Evolutionary conservation across 208 protist species (phyloP).

Genomic region (Acanthamoeba sp.): DNA sequence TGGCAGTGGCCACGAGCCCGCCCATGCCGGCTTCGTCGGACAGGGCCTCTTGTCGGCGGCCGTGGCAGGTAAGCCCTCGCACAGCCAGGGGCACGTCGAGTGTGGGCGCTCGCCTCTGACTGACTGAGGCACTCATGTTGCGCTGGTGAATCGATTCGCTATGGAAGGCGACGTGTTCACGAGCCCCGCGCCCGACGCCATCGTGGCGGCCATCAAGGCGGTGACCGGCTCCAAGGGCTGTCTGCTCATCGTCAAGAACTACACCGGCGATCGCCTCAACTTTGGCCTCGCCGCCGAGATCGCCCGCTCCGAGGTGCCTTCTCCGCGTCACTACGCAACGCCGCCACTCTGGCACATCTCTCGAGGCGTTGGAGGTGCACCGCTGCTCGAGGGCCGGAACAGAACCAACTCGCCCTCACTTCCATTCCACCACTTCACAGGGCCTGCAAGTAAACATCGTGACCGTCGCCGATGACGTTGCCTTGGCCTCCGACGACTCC

Average conservation of each 20-base stretch:
- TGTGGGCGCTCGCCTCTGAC: neutral
- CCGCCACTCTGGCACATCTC: neutral
- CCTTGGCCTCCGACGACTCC: slow-evolving; percentile 57
- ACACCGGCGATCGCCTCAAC: slow-evolving; percentile 93
- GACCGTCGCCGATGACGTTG: slow-evolving; percentile 26
- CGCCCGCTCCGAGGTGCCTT: slow-evolving; percentile 36
- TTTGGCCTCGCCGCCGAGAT: slow-evolving; percentile 92
- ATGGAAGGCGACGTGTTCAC: slow-evolving; percentile 90
- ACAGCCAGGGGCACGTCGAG: too few relatives aligned
- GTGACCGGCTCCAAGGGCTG: slow-evolving; percentile 77
- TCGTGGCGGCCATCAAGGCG: slow-evolving; percentile 91
- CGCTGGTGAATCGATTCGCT: neutral
- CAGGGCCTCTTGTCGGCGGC: slow-evolving; percentile 94
- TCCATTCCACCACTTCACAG: neutral
- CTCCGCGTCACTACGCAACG: neutral
- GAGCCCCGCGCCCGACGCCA: slow-evolving; percentile 89
- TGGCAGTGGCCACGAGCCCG: slow-evolving; percentile 93
- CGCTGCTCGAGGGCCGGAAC: neutral
- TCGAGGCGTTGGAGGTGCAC: neutral
- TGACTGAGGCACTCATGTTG: too few relatives aligned
- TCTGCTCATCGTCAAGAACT: slow-evolving; percentile 95
- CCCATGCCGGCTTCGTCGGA: slow-evolving; percentile 92
- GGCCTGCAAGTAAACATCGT: slow-evolving; percentile 72
- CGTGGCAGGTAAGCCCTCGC: slow-evolving; percentile 92
- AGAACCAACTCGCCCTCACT: neutral